phyloP scores from a whole-genome alignment of 2,329 filamentous ascomycete genomes.

The Phialophora expanda region DNA sequence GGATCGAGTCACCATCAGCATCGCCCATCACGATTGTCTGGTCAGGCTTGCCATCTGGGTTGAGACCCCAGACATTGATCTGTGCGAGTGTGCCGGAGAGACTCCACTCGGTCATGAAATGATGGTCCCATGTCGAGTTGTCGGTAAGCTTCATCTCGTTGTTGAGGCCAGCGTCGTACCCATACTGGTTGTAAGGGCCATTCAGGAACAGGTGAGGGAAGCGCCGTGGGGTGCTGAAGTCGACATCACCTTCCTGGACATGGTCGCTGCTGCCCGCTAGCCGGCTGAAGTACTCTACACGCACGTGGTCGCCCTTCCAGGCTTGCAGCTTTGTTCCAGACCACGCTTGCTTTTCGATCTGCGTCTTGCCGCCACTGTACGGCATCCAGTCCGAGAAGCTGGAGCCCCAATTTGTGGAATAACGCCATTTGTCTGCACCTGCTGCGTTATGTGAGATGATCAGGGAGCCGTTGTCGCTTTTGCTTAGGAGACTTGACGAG shows the following conservation, averaged over 20 bases:
- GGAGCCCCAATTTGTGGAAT: conserved; percentile 66
- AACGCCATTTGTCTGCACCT: conserved; percentile 67
- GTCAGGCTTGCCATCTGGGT: conserved; percentile 66
- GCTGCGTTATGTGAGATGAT: conserved; percentile 64
- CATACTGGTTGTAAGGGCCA: conserved; percentile 67
- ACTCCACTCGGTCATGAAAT: conserved; percentile 66
- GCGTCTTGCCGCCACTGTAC: conserved; percentile 60
- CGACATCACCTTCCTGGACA: conserved; percentile 64
- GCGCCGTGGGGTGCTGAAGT: conserved; percentile 50
- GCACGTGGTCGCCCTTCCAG: conserved; percentile 67
- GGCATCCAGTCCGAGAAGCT: conserved; percentile 64
- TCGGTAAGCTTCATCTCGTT: conserved; percentile 58
- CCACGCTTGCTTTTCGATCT: conserved; percentile 59
- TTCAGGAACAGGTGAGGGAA: conserved; percentile 69
- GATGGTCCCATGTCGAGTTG: conserved; percentile 62
- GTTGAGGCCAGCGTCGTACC: conserved; percentile 64
- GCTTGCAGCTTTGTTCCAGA: conserved; percentile 62
- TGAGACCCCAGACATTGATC: conserved; percentile 71
- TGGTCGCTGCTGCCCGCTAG: conserved; percentile 65
- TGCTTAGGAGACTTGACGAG: conserved; percentile 58
- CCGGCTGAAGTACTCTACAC: conserved; percentile 67
- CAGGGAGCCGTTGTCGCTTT: conserved; percentile 49
- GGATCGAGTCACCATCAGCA: conserved; percentile 63
- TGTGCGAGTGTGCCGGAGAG: conserved; percentile 60
- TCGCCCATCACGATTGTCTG: conserved; percentile 65